Evolutionary conservation across 1,284 basidiomycete species (phyloP), one percentile per base, ranked within the genome.

Genomic region (Cutaneotrichosporon sp.): DNA sequence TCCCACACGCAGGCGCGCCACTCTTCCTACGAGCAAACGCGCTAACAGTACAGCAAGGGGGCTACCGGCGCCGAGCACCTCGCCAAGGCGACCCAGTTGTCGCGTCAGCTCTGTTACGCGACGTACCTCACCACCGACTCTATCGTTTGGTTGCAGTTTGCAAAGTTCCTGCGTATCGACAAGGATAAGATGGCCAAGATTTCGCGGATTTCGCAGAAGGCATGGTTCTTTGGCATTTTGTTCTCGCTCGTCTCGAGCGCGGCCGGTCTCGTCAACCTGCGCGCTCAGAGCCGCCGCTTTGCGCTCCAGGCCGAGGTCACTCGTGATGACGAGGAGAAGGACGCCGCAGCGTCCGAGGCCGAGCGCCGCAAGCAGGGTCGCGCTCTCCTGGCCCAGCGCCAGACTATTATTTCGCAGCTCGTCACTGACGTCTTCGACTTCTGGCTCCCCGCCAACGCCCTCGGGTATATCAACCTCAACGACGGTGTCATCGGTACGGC

Each of bases 171-270:
- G 62, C 85, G 78, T 63, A 79, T 91, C 14, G 75, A 76, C 68
- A 78, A 78, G 63, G 72, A 76, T 59, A 89, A 87, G 36, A 84
- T 87, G 16, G 84, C 87, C 65, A 86, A 83, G 70, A 83, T 94
- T 60, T 82, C 86, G 67, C 90, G 88, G 77, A 84, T 87, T 42
- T 89, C 93, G 5, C 90, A 90, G 76, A 87, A 90, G 60, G 90
- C 94, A 81, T 99, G 96, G 96, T 83, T 97, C 51, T 84, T 88
- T 11, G 97, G 95, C 3, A 92, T 97, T 69, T 67, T 88, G 36
- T 87, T 91, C 73, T 92, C 89, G 73, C 84, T 94, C 52, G 80
- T 85, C 76, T 88, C 49, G 74, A 90, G 73, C 18, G 58, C 68
- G 4, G 71, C 81, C 1, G 76, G 77, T 11, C 71, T 81, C 50